Base-by-base conservation (phyloP, 495 filamentous ascomycete genomes). In the Hypoxylon crocopeplum region DNA sequence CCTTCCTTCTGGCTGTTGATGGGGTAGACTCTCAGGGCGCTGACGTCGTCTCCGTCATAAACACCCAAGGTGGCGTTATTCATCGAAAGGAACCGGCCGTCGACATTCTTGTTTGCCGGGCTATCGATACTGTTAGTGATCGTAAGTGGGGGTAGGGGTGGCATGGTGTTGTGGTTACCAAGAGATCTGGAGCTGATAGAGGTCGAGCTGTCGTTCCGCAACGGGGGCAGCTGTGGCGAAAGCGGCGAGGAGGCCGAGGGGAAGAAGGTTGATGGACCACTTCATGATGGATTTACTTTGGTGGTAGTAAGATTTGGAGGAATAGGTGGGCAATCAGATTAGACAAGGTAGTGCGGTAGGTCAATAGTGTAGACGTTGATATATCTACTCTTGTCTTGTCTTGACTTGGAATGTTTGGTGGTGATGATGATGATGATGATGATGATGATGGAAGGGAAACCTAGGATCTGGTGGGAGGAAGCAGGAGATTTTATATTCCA, bases 111-210 rank as follows among this genome's bases (percentile, higher is more conserved):
- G 47, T 65, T 63, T 15, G 51, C 36, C 1, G 68, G 41, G 29
- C 68, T 70, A 52, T 7, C 3, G 8, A 21, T 1, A 5, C 38
- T 16, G 37, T 64, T 13, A 64, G 54, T n/a, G 20, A 38, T 10
- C n/a, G 30, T n/a, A 15, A 10, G 5, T n/a, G 3, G 12, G 3
- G 12, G n/a, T 7, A 8, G 11, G 7, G 27, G 20, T 2, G 32
- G 3, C 12, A 8, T 45, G 7, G 17, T 29, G 16, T 48, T 20
- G 11, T 12, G 59, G 36, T 65, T 61, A 70, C 68, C 64, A 59
- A 25, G 58, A 57, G 36, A 70, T 46, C 17, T 70, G 62, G 17
- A 70, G 60, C 37, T 70, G 58, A 48, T 59, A 70, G 41, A 70
- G 53, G 34, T 70, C 54, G 10, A 66, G 61, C 13, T 66, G 56